These are phyloP conservation scores for Trichoderma asperelloides DNA, from an alignment of 495 filamentous ascomycete species.

Conservation along the genomic window DNA sequence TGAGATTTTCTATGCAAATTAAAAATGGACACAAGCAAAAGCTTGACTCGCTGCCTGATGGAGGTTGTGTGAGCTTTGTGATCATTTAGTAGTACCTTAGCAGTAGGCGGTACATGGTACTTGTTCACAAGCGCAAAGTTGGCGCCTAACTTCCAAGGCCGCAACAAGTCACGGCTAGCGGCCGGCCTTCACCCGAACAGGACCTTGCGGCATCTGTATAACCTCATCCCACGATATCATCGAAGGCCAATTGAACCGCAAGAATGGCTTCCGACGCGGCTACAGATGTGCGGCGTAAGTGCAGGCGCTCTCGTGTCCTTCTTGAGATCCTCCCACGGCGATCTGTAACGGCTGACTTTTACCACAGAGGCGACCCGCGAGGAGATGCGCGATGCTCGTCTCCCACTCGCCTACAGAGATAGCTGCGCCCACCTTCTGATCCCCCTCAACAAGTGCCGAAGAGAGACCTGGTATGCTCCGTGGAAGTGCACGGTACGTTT, in stretches of 20 bases:
- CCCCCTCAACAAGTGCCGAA: slow-evolving; percentile 88
- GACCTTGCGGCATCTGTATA: not conserved
- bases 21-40: no score
- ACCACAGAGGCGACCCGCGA: slow-evolving; percentile 61
- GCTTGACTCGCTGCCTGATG: no score
- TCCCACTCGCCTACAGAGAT: slow-evolving; percentile 87
- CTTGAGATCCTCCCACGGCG: not conserved
- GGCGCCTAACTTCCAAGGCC: not conserved
- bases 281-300: slow-evolving; percentile 3
- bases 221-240: slow-evolving; percentile 7
- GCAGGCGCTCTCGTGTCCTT: not conserved
- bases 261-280: slow-evolving; percentile 8
- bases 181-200: slow-evolving; percentile 2
- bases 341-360: not conserved
- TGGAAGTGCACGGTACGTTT: slow-evolving; percentile 88
- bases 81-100: no score
- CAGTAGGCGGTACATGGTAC: no score
- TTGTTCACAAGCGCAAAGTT: not conserved
- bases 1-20: not conserved
- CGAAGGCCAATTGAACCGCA: slow-evolving; percentile 8
- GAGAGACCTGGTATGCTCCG: slow-evolving; percentile 84
- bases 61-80: no score
- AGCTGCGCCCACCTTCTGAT: slow-evolving; percentile 90
- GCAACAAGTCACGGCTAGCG: not conserved
- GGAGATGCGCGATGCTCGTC: slow-evolving; percentile 83